phyloP scores from a whole-genome alignment of 768 basidiomycete species.

The Tricholoma saponaceum region DNA sequence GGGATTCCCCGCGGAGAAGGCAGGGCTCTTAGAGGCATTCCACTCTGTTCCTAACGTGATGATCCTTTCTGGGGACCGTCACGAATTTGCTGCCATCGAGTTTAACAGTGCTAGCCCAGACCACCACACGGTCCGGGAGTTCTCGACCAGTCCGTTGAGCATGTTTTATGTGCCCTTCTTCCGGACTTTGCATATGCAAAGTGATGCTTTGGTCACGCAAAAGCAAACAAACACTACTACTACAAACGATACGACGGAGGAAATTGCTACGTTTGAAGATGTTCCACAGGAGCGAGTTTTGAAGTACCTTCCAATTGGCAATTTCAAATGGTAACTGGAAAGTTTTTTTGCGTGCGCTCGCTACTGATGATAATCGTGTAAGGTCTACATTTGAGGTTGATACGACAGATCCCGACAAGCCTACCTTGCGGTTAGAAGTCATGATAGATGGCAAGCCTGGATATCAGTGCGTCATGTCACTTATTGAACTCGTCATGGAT shows the following conservation, averaged over 20 bases:
- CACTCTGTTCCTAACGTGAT: constrained; percentile 68
- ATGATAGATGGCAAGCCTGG: constrained; percentile 54
- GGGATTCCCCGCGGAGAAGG: constrained; percentile 56
- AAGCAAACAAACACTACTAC: constrained; percentile 23
- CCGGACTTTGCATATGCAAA: constrained; percentile 44
- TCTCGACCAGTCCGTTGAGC: constrained; percentile 68
- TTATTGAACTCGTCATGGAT: neutral
- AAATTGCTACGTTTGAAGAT: constrained; percentile 25
- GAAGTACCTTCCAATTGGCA: constrained; percentile 61
- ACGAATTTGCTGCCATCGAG: constrained; percentile 75
- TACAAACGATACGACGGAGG: constrained; percentile 22
- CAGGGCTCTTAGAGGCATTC: constrained; percentile 50
- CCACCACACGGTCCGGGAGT: constrained; percentile 48
- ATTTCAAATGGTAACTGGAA: constrained; percentile 55
- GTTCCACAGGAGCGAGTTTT: constrained; percentile 52
- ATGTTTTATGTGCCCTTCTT: constrained; percentile 66
- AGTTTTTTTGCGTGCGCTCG: neutral
- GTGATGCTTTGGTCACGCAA: constrained; percentile 37
- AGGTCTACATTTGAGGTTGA: constrained; percentile 73
- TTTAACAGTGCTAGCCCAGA: constrained; percentile 37
- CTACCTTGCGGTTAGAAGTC: constrained; percentile 52
- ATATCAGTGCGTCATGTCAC: constrained; percentile 41
- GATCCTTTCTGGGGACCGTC: constrained; percentile 69
- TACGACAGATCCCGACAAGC: constrained; percentile 47
- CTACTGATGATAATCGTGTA: neutral